Evolutionary conservation across 805 yeast species (phyloP).

Genomic region (Debaryomyces hansenii): DNA sequence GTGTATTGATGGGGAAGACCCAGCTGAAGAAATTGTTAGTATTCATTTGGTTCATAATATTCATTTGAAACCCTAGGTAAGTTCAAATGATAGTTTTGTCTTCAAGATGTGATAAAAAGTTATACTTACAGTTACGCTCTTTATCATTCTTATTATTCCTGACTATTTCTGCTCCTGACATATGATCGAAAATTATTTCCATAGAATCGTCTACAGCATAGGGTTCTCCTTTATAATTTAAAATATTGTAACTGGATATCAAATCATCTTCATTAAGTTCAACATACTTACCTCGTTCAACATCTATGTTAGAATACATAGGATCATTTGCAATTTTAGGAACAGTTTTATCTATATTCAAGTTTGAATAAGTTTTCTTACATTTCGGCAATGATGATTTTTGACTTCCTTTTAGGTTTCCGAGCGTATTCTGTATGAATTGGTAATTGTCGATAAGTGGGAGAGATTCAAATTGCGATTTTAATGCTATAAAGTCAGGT

Average conservation of each 20-base stretch:
- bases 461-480: conserved; percentile 42
- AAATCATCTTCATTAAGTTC: conserved; percentile 44
- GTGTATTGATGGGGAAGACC: neutral
- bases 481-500: conserved; percentile 45
- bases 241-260: conserved; percentile 41
- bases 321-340: conserved; percentile 48
- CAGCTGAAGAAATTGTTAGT: neutral
- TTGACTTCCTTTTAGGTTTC: conserved; percentile 16
- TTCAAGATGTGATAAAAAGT: no score
- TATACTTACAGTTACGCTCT: conserved; percentile 41
- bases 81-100: no score
- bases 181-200: conserved; percentile 14
- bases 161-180: conserved; percentile 16
- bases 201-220: conserved; percentile 25
- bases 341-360: conserved; percentile 43
- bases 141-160: conserved; percentile 10
- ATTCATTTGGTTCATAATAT: neutral
- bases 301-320: conserved; percentile 50
- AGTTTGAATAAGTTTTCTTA: conserved; percentile 29
- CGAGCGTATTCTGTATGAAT: conserved; percentile 17
- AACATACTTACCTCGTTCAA: conserved; percentile 50
- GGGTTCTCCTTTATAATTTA: conserved; percentile 42
- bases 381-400: conserved; percentile 28
- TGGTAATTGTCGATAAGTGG: conserved; percentile 23
- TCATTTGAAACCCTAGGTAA: no score